These are phyloP conservation scores for Terfezia claveryi DNA, from an alignment of 495 filamentous ascomycete species.

Conservation along the genomic window DNA sequence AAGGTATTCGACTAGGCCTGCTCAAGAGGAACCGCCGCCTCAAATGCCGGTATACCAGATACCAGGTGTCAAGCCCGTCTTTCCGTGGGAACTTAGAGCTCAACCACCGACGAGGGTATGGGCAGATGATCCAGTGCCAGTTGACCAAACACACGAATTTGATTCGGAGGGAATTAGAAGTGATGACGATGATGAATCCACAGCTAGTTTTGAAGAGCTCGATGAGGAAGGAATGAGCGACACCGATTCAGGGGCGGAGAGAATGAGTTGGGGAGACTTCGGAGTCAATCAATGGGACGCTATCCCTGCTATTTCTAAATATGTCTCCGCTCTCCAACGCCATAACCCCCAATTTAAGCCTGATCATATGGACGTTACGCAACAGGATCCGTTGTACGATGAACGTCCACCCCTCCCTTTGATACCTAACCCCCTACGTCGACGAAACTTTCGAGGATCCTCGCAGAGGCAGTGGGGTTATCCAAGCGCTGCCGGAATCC, in stretches of 20 bases:
- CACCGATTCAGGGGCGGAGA: not conserved
- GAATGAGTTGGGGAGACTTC: conserved; percentile 6
- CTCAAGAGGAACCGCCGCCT: not conserved
- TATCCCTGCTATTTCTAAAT: conserved; percentile 15
- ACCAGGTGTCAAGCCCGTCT: not conserved
- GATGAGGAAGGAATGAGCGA: conserved; percentile 3
- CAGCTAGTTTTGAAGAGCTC: conserved; percentile 5
- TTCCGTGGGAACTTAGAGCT: not conserved
- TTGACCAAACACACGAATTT: not conserved
- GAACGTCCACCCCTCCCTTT: not conserved
- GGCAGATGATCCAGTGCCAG: not conserved
- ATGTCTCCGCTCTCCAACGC: conserved; percentile 9
- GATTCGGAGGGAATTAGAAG: not conserved
- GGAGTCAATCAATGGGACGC: conserved; percentile 17
- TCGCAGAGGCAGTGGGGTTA: conserved; percentile 2
- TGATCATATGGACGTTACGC: conserved; percentile 6
- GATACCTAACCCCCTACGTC: conserved; percentile 7
- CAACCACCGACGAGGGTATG: not conserved
- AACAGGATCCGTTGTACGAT: conserved; percentile 4
- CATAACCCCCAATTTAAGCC: conserved; percentile 4
- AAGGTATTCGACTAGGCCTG: not conserved
- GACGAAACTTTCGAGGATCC: no score
- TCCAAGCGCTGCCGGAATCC: conserved; percentile 16
- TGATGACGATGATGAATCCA: conserved; percentile 3
- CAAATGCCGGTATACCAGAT: not conserved